Conservation (phyloP, 768 basidiomycete species). For the Naganishia onofrii region DNA sequence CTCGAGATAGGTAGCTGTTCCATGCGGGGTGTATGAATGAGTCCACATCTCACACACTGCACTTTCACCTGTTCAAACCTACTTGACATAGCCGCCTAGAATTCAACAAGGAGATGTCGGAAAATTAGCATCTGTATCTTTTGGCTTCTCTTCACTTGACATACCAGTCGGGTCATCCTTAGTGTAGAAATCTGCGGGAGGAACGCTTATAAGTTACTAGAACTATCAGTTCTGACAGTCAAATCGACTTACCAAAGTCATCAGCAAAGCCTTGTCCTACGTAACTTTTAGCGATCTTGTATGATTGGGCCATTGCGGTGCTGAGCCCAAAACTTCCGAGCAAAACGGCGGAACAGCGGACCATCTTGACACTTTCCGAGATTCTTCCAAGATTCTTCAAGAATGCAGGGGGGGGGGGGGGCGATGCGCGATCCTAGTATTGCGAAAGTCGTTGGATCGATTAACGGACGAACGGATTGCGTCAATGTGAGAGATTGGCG, state of each 20-base stretch:
- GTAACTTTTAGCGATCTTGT: slow-evolving; percentile 47
- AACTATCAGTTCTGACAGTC: background rate
- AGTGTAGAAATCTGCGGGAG: slow-evolving; percentile 44
- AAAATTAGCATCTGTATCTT: background rate
- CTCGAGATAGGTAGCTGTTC: slow-evolving; percentile 44
- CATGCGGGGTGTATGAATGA: background rate
- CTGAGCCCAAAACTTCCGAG: slow-evolving; percentile 11
- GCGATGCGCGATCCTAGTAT: slow-evolving; percentile 71
- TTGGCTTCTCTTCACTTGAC: background rate
- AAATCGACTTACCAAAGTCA: slow-evolving; percentile 39
- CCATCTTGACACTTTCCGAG: background rate
- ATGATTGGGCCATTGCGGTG: slow-evolving; percentile 9
- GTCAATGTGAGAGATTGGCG: background rate
- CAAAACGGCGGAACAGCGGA: background rate
- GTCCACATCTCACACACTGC: background rate
- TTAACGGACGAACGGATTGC: background rate
- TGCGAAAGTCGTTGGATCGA: background rate
- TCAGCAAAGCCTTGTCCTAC: slow-evolving; percentile 42
- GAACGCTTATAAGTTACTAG: background rate
- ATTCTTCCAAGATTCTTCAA: background rate
- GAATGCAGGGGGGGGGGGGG: slow-evolving; percentile 73
- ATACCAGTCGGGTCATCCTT: slow-evolving; percentile 45
- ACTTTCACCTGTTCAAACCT: background rate
- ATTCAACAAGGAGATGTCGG: background rate
- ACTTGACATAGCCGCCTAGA: slow-evolving; percentile 29